These are phyloP conservation scores for Ananas comosus DNA, from an alignment of 176 grass and related monocot genomes.

Conservation along the genomic window DNA sequence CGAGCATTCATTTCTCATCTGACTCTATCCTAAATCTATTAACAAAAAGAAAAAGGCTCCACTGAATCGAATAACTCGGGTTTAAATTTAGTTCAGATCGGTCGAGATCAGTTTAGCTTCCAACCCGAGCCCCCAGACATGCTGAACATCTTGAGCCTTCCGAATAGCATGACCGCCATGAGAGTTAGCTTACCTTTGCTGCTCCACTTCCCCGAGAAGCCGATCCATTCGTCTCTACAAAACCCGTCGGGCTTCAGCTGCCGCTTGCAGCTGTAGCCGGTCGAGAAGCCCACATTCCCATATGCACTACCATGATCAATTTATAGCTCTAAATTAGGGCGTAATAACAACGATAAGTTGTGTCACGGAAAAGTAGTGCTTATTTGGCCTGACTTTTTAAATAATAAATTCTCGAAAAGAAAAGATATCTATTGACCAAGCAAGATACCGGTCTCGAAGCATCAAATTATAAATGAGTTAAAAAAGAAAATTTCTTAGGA, in stretches of 20 bases:
- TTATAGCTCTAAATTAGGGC: neutral
- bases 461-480: too few relatives aligned
- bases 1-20: too few relatives aligned
- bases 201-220: conserved; percentile 65
- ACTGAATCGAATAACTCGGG: too few relatives aligned
- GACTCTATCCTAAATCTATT: too few relatives aligned
- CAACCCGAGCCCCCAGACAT: conserved; percentile 30
- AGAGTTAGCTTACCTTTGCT: conserved; percentile 36
- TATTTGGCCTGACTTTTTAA: too few relatives aligned
- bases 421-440: neutral
- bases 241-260: conserved; percentile 24
- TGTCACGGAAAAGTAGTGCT: too few relatives aligned
- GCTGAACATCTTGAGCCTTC: conserved; percentile 74
- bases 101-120: conserved; percentile 24
- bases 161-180: conserved; percentile 65
- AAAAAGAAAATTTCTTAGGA: too few relatives aligned
- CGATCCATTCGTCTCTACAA: conserved; percentile 39
- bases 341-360: neutral
- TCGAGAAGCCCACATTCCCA: conserved; percentile 51
- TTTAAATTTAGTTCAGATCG: too few relatives aligned
- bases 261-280: conserved; percentile 57
- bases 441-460: too few relatives aligned
- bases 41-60: too few relatives aligned
- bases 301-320: conserved; percentile 38
- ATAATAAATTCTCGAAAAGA: neutral